Evolutionary conservation across 805 yeast species (phyloP), one percentile per base, ranked within the genome.

Genomic region (Debaryomyces castellii): DNA sequence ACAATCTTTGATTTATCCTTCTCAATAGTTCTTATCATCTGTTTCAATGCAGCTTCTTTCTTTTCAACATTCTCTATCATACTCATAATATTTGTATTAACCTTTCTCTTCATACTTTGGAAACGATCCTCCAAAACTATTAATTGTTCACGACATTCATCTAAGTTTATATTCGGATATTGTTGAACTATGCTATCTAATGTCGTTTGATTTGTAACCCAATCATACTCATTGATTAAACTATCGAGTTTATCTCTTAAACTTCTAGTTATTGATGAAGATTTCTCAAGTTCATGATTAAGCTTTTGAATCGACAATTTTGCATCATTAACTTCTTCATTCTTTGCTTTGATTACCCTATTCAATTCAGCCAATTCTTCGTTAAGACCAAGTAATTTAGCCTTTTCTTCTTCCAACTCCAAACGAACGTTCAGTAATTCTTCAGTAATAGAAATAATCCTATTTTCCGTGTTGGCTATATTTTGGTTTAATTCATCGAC

Each of bases 1-100:
- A 86, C 91, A 54, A 94, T 91, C 71, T 92, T 92, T 9, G 82
- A 67, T 66, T 90, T 90, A 65, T 92, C 97, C 64, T 82, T 87
- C 55, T 87, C 95, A 53, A 91, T 89, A 4, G 96, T 89, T 50
- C 76, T 78, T 51, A 92, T 86, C 91, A 89, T 90, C 7, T 80
- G 76, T 53, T 80, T 84, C 57, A 92, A 73, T 3, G 91, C 75
- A 7, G 74, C 62, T 59, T 90, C 97, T 60, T 89, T 89, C 74
- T 86, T 89, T 61, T 90, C 96, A 22, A 89, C 95, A 53, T 83
- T 89, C 57, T 90, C 97, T 51, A 89, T 88, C 87, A 87, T 87
- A 56, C 83, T 83, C 96, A 87, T 87, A 50, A 89, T 89, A 58
- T 90, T 87, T 2, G 85, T 76, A 55, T 90, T 89, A 14, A 91